Base-by-base conservation (phyloP, 805 yeast genomes). In the Zygosaccharomyces lentus region DNA sequence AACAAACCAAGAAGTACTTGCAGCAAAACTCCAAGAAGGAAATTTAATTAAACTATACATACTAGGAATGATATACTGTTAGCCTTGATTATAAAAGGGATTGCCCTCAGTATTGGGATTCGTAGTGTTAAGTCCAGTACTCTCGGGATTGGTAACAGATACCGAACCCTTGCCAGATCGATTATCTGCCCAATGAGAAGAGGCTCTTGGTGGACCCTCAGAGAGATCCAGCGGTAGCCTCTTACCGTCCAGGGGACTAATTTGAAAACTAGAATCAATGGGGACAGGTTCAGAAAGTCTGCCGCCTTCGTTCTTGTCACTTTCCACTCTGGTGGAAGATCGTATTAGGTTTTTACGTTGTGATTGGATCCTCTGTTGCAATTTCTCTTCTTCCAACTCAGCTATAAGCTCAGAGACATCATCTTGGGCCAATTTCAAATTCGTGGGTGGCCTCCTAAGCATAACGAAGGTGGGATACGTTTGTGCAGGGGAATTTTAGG, bases 401-500 rank as follows among this genome's bases (percentile, higher is more conserved):
- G 54, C 58, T 24, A 58, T 47, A 13, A 63, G 46, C 19, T 61
- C 63, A 8, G 53, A 29, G 19, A 84, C 75, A 54, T 84, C 93
- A 51, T 83, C 88, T 0, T 86, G 84, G 0, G 82, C 76, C 38
- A 84, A 70, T 47, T 75, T 74, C 44, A 84, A 78, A 1, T 80
- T 73, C 0, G 91, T 84, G 4, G 90, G 84, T 13, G 80, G 83
- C 61, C 89, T 72, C 66, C 90, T 73, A 35, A 84, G 67, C 91
- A 84, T 84, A 13, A 17, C 45, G 19, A 9, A 19, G 7, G 4
- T 19, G 29, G 21, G 5, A 19, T 3, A 19, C 5, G 21, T 19
- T 19, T 19, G 21, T 19, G 3, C 3, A 19, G 5, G 21, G 21
- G 21, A 19, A 19, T 19, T 19, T 19, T 19, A 19, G 5, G 21